These are phyloP conservation scores for Penicillium nucicola DNA, from an alignment of 495 filamentous ascomycete genomes.

Conservation along the genomic window DNA sequence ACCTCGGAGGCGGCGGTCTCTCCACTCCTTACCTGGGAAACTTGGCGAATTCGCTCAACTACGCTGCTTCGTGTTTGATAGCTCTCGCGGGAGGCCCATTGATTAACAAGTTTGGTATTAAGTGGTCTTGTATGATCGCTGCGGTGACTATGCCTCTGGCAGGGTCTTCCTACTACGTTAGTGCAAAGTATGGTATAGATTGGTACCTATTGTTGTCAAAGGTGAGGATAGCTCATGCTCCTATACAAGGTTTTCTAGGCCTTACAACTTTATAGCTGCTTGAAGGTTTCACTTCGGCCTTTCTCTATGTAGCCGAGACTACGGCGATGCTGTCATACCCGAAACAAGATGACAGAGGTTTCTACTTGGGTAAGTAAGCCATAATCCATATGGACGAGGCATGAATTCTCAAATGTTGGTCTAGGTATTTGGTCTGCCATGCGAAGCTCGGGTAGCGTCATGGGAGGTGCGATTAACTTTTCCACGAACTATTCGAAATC, in stretches of 20 bases:
- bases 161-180: neutral
- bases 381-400: neutral
- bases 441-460: neutral
- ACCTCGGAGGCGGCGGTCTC: neutral
- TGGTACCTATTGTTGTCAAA: neutral
- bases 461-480: neutral
- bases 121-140: neutral
- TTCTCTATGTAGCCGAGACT: neutral
- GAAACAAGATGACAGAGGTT: neutral
- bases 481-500: neutral
- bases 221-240: neutral
- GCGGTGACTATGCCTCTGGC: neutral
- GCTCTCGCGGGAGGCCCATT: neutral
- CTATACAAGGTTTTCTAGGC: neutral
- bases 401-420: neutral
- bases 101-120: conserved; percentile 1
- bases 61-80: neutral
- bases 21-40: neutral
- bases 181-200: neutral
- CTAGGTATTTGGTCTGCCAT: neutral
- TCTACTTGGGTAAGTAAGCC: neutral
- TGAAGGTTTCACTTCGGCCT: neutral
- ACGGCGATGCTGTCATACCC: neutral
- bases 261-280: neutral
- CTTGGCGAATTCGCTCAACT: neutral